Evolutionary conservation across 805 yeast genomes (phyloP).

Genomic region (Ogataea nitratoaversa): DNA sequence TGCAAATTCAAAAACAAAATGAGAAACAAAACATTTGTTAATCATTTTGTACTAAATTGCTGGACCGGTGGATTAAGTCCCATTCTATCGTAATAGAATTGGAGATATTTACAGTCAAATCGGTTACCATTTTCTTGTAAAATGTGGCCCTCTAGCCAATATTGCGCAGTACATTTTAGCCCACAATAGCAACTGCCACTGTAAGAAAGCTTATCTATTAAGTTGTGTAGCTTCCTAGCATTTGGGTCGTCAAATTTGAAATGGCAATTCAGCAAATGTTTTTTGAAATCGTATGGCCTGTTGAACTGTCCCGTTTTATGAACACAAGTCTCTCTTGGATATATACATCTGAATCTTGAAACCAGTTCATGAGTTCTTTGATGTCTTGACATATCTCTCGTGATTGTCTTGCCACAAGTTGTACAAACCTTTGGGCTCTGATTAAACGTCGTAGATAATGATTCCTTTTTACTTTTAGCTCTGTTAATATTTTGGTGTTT

Average conservation of each 20-base stretch:
- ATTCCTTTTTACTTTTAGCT: too few relatives aligned
- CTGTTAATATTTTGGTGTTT: too few relatives aligned
- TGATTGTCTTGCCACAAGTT: constrained; percentile 49
- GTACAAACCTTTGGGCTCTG: constrained; percentile 37
- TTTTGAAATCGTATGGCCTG: constrained; percentile 65
- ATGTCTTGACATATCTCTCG: constrained; percentile 61
- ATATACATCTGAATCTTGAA: constrained; percentile 54
- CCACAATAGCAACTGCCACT: constrained; percentile 57
- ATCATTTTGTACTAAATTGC: constrained; percentile 15
- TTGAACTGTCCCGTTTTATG: constrained; percentile 62
- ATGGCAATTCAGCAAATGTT: constrained; percentile 58
- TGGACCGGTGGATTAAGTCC: constrained; percentile 18
- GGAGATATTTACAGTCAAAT: constrained; percentile 14
- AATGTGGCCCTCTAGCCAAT: constrained; percentile 56
- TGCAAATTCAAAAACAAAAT: too few relatives aligned
- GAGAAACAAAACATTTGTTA: too few relatives aligned
- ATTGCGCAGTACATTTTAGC: constrained; percentile 40
- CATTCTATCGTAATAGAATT: constrained; percentile 8
- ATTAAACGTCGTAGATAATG: too few relatives aligned
- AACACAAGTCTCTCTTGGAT: constrained; percentile 49
- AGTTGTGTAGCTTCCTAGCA: constrained; percentile 42
- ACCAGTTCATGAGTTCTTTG: constrained; percentile 56
- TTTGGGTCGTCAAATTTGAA: constrained; percentile 48
- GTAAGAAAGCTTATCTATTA: constrained; percentile 48
- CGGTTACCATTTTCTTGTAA: constrained; percentile 27